These are phyloP conservation scores for Fusarium sp. DNA, from an alignment of 2,329 filamentous ascomycete species.

Conservation along the genomic window DNA sequence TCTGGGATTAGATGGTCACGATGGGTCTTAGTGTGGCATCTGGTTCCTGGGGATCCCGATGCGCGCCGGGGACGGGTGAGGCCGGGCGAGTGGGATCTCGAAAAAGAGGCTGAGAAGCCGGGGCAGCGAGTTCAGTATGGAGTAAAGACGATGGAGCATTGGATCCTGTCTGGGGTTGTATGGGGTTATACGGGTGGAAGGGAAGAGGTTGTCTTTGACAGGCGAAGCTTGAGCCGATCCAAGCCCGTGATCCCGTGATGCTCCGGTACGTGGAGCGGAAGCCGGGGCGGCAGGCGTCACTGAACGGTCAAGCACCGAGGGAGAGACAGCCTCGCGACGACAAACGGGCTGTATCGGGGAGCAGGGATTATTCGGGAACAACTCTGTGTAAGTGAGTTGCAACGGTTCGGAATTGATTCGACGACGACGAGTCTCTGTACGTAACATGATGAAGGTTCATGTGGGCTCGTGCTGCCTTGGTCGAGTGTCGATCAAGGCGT, in stretches of 20 bases:
- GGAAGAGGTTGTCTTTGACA: constrained; percentile 27
- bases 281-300: constrained; percentile 43
- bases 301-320: constrained; percentile 42
- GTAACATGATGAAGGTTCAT: constrained; percentile 18
- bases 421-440: constrained; percentile 16
- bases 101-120: constrained; percentile 46
- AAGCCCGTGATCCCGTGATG: constrained; percentile 49
- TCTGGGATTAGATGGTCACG: constrained; percentile 18
- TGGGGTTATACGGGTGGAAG: constrained; percentile 34
- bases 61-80: constrained; percentile 44
- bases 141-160: constrained; percentile 39
- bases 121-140: constrained; percentile 37
- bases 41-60: constrained; percentile 49
- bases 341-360: constrained; percentile 44
- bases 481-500: constrained; percentile 14
- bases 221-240: constrained; percentile 44
- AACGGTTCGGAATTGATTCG: constrained; percentile 19
- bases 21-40: constrained; percentile 29
- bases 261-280: constrained; percentile 46
- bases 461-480: constrained; percentile 18
- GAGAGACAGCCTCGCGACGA: constrained; percentile 24
- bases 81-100: constrained; percentile 43
- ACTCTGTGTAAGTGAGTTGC: constrained; percentile 28
- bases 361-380: constrained; percentile 40
- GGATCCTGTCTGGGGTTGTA: constrained; percentile 28